Evolutionary conservation across 2,329 filamentous ascomycete genomes (phyloP).

Genomic region (Pestalotiopsis sp.): DNA sequence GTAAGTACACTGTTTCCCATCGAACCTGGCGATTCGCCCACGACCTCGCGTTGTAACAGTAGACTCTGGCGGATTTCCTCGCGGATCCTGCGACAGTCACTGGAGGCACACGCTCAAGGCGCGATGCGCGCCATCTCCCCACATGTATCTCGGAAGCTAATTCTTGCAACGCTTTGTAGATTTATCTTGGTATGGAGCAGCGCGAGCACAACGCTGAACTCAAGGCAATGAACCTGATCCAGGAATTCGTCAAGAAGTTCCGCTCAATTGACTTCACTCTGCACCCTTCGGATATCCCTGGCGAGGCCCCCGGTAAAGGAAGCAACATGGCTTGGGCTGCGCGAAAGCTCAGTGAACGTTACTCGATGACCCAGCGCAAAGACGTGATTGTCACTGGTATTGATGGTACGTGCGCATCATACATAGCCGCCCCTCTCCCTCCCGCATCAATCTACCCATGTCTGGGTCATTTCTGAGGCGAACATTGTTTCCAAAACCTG

Average conservation of each 20-base stretch:
- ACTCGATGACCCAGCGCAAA: constrained; percentile 52
- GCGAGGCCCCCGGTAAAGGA: constrained; percentile 73
- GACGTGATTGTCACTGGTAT: constrained; percentile 72
- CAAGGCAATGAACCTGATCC: constrained; percentile 65
- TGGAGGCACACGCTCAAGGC: neutral
- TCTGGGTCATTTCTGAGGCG: constrained; percentile 15
- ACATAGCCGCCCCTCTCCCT: constrained; percentile 1
- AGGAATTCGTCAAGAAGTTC: constrained; percentile 66
- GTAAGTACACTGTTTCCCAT: constrained; percentile 49
- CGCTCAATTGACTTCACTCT: constrained; percentile 67
- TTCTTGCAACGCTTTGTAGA: constrained; percentile 40
- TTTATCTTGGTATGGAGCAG: constrained; percentile 74
- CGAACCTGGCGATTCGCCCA: neutral
- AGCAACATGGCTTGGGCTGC: constrained; percentile 76
- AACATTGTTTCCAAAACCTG: constrained; percentile 17
- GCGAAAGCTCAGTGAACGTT: constrained; percentile 64
- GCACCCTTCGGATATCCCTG: constrained; percentile 65
- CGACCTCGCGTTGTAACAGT: neutral
- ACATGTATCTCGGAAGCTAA: neutral
- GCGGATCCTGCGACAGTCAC: neutral
- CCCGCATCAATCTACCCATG: constrained; percentile 1
- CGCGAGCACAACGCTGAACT: constrained; percentile 62
- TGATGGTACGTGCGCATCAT: constrained; percentile 58
- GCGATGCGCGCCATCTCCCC: neutral
- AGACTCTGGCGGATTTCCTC: neutral